Evolutionary conservation across 176 grass and related monocot genomes (phyloP).

Genomic region (Cenchrus purpureus): DNA sequence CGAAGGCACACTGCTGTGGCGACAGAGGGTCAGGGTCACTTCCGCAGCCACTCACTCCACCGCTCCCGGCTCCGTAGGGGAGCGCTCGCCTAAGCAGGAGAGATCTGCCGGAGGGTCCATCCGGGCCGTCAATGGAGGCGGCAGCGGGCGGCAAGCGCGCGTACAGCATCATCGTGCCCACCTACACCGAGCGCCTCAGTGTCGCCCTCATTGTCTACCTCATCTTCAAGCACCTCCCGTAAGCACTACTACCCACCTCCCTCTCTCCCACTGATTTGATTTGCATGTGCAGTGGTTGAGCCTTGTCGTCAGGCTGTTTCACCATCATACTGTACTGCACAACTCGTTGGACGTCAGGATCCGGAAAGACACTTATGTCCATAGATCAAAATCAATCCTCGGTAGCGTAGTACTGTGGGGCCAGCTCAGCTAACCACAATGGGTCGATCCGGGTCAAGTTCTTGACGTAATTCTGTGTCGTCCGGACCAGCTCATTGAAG

Average conservation of each 20-base stretch:
- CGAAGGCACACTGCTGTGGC: neutral
- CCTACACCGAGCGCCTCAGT: slow-evolving; percentile 98
- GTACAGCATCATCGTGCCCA: slow-evolving; percentile 94
- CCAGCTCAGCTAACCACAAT: slow-evolving; percentile 85
- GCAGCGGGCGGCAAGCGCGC: slow-evolving; percentile 30
- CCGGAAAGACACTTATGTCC: neutral
- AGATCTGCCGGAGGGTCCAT: neutral
- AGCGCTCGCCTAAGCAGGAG: neutral
- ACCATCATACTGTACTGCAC: too few relatives aligned
- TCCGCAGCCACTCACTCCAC: neutral
- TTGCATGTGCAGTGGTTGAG: too few relatives aligned
- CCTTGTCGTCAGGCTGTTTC: too few relatives aligned
- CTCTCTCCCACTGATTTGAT: too few relatives aligned
- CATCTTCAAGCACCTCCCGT: slow-evolving; percentile 93
- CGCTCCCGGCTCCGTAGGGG: too few relatives aligned
- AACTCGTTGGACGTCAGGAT: neutral
- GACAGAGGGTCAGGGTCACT: neutral
- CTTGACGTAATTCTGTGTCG: slow-evolving; percentile 74
- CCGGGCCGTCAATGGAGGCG: slow-evolving; percentile 13
- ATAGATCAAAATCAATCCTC: slow-evolving; percentile 45
- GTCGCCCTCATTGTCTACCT: slow-evolving; percentile 87
- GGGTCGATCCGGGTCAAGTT: slow-evolving; percentile 83
- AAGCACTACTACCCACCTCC: neutral
- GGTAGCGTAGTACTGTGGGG: slow-evolving; percentile 76
- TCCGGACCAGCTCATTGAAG: slow-evolving; percentile 85